Evolutionary conservation across 139 green algal genomes (phyloP).

Genomic region (Volvox reticuliferus): DNA sequence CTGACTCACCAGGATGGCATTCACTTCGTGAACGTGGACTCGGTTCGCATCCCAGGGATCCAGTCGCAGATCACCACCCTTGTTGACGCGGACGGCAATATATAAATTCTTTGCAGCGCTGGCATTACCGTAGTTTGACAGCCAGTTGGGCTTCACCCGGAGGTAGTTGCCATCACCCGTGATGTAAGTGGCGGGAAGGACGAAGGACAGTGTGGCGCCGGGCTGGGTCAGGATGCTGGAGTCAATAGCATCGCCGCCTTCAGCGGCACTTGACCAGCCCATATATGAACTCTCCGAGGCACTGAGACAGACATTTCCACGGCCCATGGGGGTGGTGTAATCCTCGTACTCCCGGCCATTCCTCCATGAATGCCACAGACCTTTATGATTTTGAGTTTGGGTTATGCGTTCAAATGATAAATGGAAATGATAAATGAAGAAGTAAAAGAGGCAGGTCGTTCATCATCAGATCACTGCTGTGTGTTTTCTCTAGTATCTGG

Average conservation of each 20-base stretch:
- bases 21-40: conserved; percentile 26
- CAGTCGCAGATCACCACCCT: background rate
- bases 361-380: conserved; percentile 24
- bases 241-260: background rate
- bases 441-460: background rate
- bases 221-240: background rate
- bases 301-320: conserved; percentile 22
- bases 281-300: background rate
- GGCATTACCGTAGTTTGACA: background rate
- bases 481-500: no score
- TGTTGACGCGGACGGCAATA: background rate
- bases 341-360: conserved; percentile 9
- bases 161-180: conserved; percentile 10
- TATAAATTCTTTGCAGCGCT: conserved; percentile 8
- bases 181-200: conserved; percentile 25
- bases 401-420: background rate
- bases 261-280: background rate
- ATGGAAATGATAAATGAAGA: background rate
- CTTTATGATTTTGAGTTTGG: background rate
- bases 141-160: background rate
- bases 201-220: background rate
- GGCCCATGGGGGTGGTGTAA: conserved; percentile 23
- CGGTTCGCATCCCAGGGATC: background rate
- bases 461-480: no score
- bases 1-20: background rate